A percentile compares a stretch with the other conserved stretches of the same genome.
Conservation (phyloP, 768 basidiomycete species). For the Obba rivulosa region DNA sequence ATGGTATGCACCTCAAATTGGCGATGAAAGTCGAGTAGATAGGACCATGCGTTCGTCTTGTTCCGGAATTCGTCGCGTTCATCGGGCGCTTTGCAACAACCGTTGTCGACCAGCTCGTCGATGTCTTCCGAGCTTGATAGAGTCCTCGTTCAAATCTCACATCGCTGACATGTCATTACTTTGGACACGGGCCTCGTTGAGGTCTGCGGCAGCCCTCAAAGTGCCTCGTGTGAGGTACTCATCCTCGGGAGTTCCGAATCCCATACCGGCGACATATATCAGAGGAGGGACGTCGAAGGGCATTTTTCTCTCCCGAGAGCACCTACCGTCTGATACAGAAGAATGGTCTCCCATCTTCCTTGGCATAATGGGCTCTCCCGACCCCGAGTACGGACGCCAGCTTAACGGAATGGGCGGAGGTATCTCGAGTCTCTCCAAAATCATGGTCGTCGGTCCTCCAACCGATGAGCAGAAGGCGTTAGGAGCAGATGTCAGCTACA, state of each 20-base stretch:
- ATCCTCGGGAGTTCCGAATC: slow-evolving; percentile 17
- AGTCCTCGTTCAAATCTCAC: too few relatives aligned
- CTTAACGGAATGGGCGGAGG: slow-evolving; percentile 83
- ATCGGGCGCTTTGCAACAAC: too few relatives aligned
- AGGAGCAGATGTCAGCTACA: slow-evolving; percentile 63
- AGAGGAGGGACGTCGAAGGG: slow-evolving; percentile 80
- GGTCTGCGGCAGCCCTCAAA: too few relatives aligned
- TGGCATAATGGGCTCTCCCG: slow-evolving; percentile 79
- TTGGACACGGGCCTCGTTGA: too few relatives aligned
- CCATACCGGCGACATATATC: slow-evolving; percentile 43
- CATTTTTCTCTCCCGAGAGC: slow-evolving; percentile 50
- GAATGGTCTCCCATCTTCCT: slow-evolving; percentile 62
- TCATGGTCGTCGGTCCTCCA: slow-evolving; percentile 57
- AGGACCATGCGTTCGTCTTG: too few relatives aligned
- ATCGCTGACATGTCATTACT: too few relatives aligned
- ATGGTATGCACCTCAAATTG: too few relatives aligned
- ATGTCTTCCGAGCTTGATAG: too few relatives aligned
- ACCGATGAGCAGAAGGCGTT: slow-evolving; percentile 33
- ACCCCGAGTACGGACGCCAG: slow-evolving; percentile 60
- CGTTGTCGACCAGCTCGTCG: too few relatives aligned
- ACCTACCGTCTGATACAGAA: slow-evolving; percentile 45
- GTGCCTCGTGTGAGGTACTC: too few relatives aligned
- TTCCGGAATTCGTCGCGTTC: too few relatives aligned
- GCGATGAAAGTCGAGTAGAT: too few relatives aligned
- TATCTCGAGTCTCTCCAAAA: slow-evolving; percentile 68